These are phyloP conservation scores for Ploettnerulaceae sp. DNA, from an alignment of 2,329 filamentous ascomycete genomes.

Conservation along the genomic window DNA sequence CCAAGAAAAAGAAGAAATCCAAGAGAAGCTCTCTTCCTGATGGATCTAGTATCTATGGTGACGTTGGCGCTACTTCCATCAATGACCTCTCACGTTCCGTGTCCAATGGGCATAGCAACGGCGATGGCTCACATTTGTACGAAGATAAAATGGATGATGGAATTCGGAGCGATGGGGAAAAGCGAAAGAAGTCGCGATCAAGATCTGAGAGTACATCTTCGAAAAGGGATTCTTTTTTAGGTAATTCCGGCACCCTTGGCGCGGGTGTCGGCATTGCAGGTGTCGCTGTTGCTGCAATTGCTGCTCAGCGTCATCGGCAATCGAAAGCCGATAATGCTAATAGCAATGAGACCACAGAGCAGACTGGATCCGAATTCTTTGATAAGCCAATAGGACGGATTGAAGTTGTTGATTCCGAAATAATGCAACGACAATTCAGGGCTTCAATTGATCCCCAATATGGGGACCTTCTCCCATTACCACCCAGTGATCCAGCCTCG, in stretches of 20 bases:
- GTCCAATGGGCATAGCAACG: slow-evolving; percentile 27
- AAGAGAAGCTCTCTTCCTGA: slow-evolving; percentile 31
- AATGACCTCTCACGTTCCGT: slow-evolving; percentile 23
- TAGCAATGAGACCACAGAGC: slow-evolving; percentile 23
- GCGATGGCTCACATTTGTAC: slow-evolving; percentile 19
- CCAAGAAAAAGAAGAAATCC: slow-evolving; percentile 32
- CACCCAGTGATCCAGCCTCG: slow-evolving; percentile 53
- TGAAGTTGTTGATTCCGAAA: slow-evolving; percentile 51
- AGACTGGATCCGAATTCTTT: slow-evolving; percentile 9
- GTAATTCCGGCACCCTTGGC: slow-evolving; percentile 65
- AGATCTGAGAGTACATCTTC: slow-evolving; percentile 26
- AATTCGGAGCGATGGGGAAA: slow-evolving; percentile 25
- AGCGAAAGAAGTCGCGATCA: slow-evolving; percentile 29
- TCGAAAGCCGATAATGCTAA: slow-evolving; percentile 33
- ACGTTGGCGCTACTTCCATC: slow-evolving; percentile 23
- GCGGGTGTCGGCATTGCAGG: slow-evolving; percentile 61
- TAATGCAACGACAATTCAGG: slow-evolving; percentile 53
- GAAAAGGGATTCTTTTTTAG: slow-evolving; percentile 61
- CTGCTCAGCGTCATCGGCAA: slow-evolving; percentile 34
- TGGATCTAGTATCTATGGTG: slow-evolving; percentile 24
- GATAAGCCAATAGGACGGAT: slow-evolving; percentile 17
- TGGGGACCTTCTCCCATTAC: slow-evolving; percentile 59
- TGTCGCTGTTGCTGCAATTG: slow-evolving; percentile 38
- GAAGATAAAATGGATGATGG: slow-evolving; percentile 25
- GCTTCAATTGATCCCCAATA: slow-evolving; percentile 63